Base-by-base conservation (phyloP, 129 eudicot species). In the Glebionis coronaria region DNA sequence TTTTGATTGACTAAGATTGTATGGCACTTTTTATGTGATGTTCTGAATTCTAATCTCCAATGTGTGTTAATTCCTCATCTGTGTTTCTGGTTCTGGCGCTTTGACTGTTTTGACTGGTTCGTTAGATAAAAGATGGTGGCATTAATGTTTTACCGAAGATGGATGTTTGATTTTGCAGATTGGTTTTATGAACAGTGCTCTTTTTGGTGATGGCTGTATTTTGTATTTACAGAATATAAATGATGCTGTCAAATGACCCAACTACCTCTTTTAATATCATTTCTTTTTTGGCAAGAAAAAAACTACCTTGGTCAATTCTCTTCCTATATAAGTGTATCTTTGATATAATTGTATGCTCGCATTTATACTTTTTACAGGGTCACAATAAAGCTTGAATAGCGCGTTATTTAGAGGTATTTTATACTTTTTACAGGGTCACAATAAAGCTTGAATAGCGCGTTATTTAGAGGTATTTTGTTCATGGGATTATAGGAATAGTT, bases 111-210 rank as follows among this genome's bases (percentile, higher is more conserved):
- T 68, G 42, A 13, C 42, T 19, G 16, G 64, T 20, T 68, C 23
- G 64, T 68, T 38, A 6, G 46, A 27, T 65, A 14, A 9, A 31
- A 62, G 35, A 27, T 49, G 29, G 9, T 14, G 15, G 45, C 63
- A 53, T 68, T 13, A 20, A 21, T 56, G 21, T 4, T 21, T 56
- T 55, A 42, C 64, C 21, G 44, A 8, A 40, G 15, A 60, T 25
- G 31, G 55, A 25, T 44, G 16, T 57, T 27, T 3, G 12, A 27
- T 45, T 31, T 40, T 58, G 58, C 75, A 58, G 44, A 8, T 3
- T 13, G 31, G 49, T n/a, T 70, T 56, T 44, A 70, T 57, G 2
- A 57, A 5, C 19, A 16, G 9, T 70, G 31, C 74, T 70, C 7
- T 12, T 13, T 70, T 12, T 40, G 15, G 3, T 31, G 38, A 7